Percentiles rank a stretch among this genome's conserved stretches.
These are phyloP conservation scores for Kalanchoe fedtschenkoi DNA, from an alignment of 164 flowering plant genomes.

Conservation along the genomic window DNA sequence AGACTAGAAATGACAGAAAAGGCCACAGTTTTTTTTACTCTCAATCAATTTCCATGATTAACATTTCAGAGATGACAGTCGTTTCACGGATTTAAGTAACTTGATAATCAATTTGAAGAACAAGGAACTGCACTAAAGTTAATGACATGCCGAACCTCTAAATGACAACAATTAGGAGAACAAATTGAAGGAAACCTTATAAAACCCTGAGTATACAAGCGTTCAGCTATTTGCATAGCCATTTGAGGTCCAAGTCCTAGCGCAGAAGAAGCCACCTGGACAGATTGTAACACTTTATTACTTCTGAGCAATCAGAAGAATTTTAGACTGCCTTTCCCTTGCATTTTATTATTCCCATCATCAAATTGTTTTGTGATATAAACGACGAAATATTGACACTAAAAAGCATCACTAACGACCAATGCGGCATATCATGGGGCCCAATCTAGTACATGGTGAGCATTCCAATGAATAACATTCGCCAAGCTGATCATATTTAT, in stretches of 20 bases:
- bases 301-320: not conserved
- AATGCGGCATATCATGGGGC: not conserved
- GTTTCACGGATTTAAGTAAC: not conserved
- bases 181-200: constrained; percentile 48
- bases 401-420: not conserved
- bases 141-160: not conserved
- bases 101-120: not conserved
- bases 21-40: not conserved
- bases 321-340: not conserved
- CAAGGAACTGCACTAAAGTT: not conserved
- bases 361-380: not conserved
- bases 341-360: not conserved
- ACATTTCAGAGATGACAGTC: not conserved
- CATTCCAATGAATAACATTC: not conserved
- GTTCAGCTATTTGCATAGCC: constrained; percentile 93
- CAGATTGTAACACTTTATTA: not conserved
- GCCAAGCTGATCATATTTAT: not conserved
- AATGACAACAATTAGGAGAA: not conserved
- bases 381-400: not conserved
- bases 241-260: constrained; percentile 82
- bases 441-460: not conserved
- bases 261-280: constrained; percentile 92
- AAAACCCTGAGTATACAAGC: constrained; percentile 89
- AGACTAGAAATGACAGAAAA: not conserved
- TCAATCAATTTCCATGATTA: not conserved